Evolutionary conservation across 805 yeast species (phyloP), one percentile per base, ranked within the genome.

Genomic region (Ogataea nonfermentans): DNA sequence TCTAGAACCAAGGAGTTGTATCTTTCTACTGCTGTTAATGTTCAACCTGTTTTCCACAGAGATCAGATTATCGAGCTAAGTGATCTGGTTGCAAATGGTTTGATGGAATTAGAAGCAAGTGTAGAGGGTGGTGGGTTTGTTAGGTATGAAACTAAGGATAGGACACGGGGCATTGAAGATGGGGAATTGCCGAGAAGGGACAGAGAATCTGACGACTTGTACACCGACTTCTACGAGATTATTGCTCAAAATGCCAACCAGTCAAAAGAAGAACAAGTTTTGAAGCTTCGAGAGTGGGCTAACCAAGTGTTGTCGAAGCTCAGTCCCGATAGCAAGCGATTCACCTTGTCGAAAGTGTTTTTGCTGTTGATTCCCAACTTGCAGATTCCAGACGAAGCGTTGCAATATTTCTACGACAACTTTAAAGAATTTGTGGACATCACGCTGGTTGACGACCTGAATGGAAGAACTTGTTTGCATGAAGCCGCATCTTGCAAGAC

Each of bases 11-110:
- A 90, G 57, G 99, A 93, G 59, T 71, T 93, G 36, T 93, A 90
- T 59, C 71, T 93, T 34, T 80, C 88, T 22, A 84, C 96, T 0
- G 96, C 96, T 0, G 95, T 93, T 10, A 88, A 87, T 46, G 96
- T 93, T 5, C 99, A 93, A 62, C 98, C 99, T 0, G 95, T 91
- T 9, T 93, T 93, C 66, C 95, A 93, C 56, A 78, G 95, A 47
- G 83, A 84, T 47, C 91, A 86, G 53, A 84, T 91, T 36, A 83
- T 93, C 31, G 81, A 79, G 49, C 70, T 93, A 52, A 84, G 89
- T 57, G 99, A 93, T 59, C 65, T 79, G 35, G 81, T 80, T 16
- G 80, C 82, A 1, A 77, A 70, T 46, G 73, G 78, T 9, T 61
- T 87, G 29, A 70, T 87, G 61, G 95, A 88, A 52, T 65, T 87